Evolutionary conservation across 805 yeast genomes (phyloP).

Genomic region (Suhomyces pyralidae): DNA sequence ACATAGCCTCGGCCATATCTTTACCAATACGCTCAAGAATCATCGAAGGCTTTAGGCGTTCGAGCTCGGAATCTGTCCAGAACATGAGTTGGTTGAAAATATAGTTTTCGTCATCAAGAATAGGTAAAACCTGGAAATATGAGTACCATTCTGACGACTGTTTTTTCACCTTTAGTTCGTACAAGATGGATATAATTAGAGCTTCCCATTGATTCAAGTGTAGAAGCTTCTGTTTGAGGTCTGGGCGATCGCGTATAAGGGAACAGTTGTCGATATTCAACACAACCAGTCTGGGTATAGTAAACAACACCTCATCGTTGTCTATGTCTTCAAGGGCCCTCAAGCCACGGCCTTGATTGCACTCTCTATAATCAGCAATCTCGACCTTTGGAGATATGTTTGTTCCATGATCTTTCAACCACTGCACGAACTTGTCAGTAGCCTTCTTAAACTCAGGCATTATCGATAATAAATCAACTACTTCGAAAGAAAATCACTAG

Average conservation of each 20-base stretch:
- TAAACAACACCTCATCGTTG: constrained; percentile 63
- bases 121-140: constrained; percentile 73
- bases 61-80: constrained; percentile 67
- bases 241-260: constrained; percentile 32
- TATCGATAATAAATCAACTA: neutral
- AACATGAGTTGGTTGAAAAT: constrained; percentile 68
- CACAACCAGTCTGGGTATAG: constrained; percentile 58
- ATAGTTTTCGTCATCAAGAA: constrained; percentile 23
- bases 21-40: constrained; percentile 70
- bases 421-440: constrained; percentile 16
- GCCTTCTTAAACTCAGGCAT: neutral
- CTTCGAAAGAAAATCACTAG: neutral
- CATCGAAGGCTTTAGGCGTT: constrained; percentile 62
- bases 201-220: constrained; percentile 72
- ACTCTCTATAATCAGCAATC: constrained; percentile 57
- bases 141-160: constrained; percentile 59
- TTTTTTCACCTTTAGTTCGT: constrained; percentile 49
- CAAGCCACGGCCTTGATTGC: constrained; percentile 75
- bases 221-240: constrained; percentile 32
- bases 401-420: constrained; percentile 36
- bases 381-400: constrained; percentile 53
- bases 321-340: constrained; percentile 60
- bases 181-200: constrained; percentile 63
- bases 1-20: constrained; percentile 62
- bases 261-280: constrained; percentile 60